Evolutionary conservation across 2,329 filamentous ascomycete species (phyloP), one percentile per base, ranked within the genome.

Genomic region (Leptoxyphium fumago): DNA sequence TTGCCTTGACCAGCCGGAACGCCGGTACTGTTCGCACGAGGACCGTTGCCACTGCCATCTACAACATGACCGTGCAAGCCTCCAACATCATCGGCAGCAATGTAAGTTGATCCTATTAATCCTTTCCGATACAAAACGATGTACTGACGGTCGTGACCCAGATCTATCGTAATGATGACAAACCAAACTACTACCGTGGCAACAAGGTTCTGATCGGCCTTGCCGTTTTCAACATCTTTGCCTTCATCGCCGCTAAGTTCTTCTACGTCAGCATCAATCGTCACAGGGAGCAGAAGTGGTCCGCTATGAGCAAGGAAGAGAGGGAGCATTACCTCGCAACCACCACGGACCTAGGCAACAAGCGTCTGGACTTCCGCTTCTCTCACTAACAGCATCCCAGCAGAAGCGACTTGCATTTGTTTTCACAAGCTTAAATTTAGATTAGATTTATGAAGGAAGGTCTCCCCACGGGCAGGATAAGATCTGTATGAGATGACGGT

Each of bases 1-100:
- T 80, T 0, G 75, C 70, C 0, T 73, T 76, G 59, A 77, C 71
- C 1, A 77, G 74, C 2, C 69, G 75, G 42, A 82, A 82, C 53
- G 72, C 75, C 2, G 77, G 78, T 48, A 68, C 71, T 1, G 75
- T 82, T 9, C 67, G 77, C 10, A 75, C 73, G 5, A 65, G 78
- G 6, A 75, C 78, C 1, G 75, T 83, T 1, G 74, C 75, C 0
- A 72, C 75, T 0, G 77, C 75, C 0, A 61, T 76, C n/a, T 81
- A 81, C 59, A 81, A 80, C 53, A 65, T 69, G 48, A 57, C 56
- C 29, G 64, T 67, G 10, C 65, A 68, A 41, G 52, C 60, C 7
- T 61, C 59, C 5, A 62, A 58, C 26, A 58, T 68, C 43, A 61
- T 66, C 44, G 58, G 60, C 9, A 54, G 45, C 5, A 54, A 59